phyloP scores from a whole-genome alignment of 192 early-diverging fungal genomes.

The Coemansia sp. region DNA sequence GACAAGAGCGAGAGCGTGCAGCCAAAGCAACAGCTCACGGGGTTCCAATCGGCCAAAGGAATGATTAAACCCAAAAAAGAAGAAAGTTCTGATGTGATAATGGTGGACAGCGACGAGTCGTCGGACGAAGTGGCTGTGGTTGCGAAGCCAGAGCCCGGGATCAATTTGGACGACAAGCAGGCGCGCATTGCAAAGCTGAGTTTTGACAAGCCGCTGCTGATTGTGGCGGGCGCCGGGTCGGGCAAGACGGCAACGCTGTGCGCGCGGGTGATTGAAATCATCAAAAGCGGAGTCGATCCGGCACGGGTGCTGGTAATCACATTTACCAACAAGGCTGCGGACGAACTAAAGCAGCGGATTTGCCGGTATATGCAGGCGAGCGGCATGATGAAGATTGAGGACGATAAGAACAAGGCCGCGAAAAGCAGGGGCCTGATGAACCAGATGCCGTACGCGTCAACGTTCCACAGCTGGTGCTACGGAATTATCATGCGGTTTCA shows the following conservation, averaged over 20 bases:
- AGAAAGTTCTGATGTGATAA: neutral
- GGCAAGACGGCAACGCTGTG: slow-evolving; percentile 51
- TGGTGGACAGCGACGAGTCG: neutral
- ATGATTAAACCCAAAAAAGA: neutral
- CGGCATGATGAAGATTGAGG: neutral
- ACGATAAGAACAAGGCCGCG: neutral
- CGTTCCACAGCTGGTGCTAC: slow-evolving; percentile 53
- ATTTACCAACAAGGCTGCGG: slow-evolving; percentile 54
- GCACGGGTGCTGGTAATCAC: slow-evolving; percentile 42
- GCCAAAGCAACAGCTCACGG: neutral
- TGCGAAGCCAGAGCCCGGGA: neutral
- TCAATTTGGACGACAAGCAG: slow-evolving; percentile 31
- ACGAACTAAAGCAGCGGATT: slow-evolving; percentile 41
- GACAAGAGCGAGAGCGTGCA: neutral
- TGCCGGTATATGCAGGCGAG: slow-evolving; percentile 15
- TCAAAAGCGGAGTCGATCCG: slow-evolving; percentile 27
- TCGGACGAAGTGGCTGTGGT: neutral
- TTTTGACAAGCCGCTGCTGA: slow-evolving; percentile 38
- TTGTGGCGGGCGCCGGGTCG: slow-evolving; percentile 48
- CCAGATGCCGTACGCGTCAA: slow-evolving; percentile 32
- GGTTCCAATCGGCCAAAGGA: neutral
- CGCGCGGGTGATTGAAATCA: slow-evolving; percentile 44
- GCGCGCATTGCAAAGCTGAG: slow-evolving; percentile 34
- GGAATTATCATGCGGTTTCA: slow-evolving; percentile 23
- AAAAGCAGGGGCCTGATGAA: neutral